These are phyloP conservation scores for Citrullus amarus DNA, from an alignment of 306 rosid species.

Conservation along the genomic window DNA sequence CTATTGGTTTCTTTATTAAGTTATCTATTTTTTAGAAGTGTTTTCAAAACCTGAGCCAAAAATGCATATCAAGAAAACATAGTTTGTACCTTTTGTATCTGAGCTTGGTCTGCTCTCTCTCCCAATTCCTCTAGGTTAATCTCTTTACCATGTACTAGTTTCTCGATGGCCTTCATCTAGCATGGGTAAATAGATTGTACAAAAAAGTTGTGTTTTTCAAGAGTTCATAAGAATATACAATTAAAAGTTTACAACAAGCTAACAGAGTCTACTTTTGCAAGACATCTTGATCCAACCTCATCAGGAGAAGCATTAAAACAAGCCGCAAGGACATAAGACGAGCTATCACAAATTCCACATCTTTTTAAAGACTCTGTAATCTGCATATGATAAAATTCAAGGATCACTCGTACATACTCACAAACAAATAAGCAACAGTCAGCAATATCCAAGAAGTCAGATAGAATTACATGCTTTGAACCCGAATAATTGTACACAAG, in stretches of 20 bases:
- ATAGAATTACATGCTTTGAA: slow-evolving; percentile 63
- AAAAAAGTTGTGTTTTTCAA: neutral
- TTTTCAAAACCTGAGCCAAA: neutral
- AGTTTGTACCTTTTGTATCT: slow-evolving; percentile 52
- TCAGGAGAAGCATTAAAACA: slow-evolving; percentile 59
- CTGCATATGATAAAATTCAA: slow-evolving; percentile 26
- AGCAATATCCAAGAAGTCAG: neutral
- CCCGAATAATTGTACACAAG: slow-evolving; percentile 86
- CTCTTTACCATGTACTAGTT: slow-evolving; percentile 55
- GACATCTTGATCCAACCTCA: slow-evolving; percentile 34
- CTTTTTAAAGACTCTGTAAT: slow-evolving; percentile 83
- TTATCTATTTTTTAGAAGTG: neutral
- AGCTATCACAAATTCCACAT: slow-evolving; percentile 65
- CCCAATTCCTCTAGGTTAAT: slow-evolving; percentile 60
- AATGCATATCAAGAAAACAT: neutral
- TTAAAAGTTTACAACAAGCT: neutral
- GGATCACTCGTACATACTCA: slow-evolving; percentile 15
- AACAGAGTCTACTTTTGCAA: neutral
- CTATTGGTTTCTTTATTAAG: neutral
- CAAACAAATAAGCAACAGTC: slow-evolving; percentile 4
- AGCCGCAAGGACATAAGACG: slow-evolving; percentile 69
- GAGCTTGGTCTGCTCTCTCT: slow-evolving; percentile 58
- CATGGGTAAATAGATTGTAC: neutral
- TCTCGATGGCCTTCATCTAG: slow-evolving; percentile 54
- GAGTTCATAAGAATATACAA: neutral